Evolutionary conservation across 257 asterid genomes (phyloP).

Genomic region (Oldenlandia corymbosa): DNA sequence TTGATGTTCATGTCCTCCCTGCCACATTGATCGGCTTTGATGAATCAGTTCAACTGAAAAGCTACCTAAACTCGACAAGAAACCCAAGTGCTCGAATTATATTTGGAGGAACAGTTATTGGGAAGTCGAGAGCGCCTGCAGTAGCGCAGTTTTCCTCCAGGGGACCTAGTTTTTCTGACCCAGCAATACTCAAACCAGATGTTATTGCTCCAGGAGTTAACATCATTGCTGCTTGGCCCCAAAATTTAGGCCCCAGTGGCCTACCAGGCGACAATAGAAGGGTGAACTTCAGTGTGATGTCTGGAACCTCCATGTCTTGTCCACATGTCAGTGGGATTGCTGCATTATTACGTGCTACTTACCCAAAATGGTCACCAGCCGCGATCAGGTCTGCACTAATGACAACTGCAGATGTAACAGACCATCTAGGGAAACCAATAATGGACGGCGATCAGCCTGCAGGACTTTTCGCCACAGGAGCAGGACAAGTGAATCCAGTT

Average conservation of each 20-base stretch:
- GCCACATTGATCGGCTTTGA: constrained; percentile 68
- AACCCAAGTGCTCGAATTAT: constrained; percentile 59
- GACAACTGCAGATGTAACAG: constrained; percentile 68
- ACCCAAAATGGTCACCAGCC: constrained; percentile 80
- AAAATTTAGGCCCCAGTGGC: constrained; percentile 80
- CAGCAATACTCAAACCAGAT: constrained; percentile 81
- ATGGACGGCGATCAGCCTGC: constrained; percentile 75
- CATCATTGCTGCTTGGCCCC: constrained; percentile 94
- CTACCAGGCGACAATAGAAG: constrained; percentile 81
- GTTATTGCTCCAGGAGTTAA: constrained; percentile 91
- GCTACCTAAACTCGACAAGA: constrained; percentile 48
- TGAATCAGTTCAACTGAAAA: constrained; percentile 48
- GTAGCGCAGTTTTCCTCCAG: constrained; percentile 89
- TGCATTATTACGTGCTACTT: constrained; percentile 62
- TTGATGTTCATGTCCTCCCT: constrained; percentile 75
- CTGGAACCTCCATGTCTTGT: constrained; percentile 97
- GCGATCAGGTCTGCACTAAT: constrained; percentile 80
- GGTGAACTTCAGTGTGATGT: constrained; percentile 85
- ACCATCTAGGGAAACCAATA: constrained; percentile 60
- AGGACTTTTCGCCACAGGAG: constrained; percentile 62
- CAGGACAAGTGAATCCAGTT: constrained; percentile 79
- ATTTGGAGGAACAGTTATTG: constrained; percentile 62
- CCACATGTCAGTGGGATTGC: constrained; percentile 86
- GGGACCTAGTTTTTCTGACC: constrained; percentile 81
- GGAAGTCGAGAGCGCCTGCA: constrained; percentile 67